phyloP scores from a whole-genome alignment of 345 rosid genomes.

The Adansonia digitata region DNA sequence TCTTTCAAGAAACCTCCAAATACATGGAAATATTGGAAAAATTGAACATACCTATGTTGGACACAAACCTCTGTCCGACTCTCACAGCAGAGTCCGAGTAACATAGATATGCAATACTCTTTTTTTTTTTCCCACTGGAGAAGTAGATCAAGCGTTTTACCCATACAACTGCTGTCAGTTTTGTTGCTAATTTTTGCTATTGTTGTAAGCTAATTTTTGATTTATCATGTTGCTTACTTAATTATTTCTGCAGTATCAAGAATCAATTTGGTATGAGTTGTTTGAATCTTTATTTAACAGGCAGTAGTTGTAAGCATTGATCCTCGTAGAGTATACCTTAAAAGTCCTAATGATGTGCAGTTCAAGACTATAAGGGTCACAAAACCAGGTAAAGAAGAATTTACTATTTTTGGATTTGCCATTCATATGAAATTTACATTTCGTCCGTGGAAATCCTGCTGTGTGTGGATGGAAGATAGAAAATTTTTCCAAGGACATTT shows the following conservation, averaged over 20 bases:
- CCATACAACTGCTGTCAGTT: background rate
- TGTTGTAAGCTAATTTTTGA: background rate
- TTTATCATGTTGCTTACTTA: background rate
- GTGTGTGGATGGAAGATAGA: background rate
- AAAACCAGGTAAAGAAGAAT: constrained; percentile 52
- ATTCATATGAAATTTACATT: background rate
- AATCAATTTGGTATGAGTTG: background rate
- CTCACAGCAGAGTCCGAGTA: no score
- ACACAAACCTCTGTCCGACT: no score
- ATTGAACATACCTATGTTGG: no score
- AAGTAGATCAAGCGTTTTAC: background rate
- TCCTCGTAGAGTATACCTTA: constrained; percentile 80
- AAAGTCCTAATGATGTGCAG: constrained; percentile 60
- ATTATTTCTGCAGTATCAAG: background rate
- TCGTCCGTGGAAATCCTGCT: background rate
- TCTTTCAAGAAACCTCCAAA: no score
- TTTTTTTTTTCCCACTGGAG: background rate
- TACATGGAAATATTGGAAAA: no score
- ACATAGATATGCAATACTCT: background rate
- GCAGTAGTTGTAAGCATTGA: constrained; percentile 98
- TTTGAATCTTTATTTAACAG: constrained; percentile 36
- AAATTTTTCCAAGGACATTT: background rate
- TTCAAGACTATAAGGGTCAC: constrained; percentile 58
- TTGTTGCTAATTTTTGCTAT: background rate
- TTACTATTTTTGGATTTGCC: background rate